Percentiles rank a stretch among this genome's conserved stretches.
phyloP scores from a whole-genome alignment of 768 basidiomycete species.

The Russula ochroleuca region DNA sequence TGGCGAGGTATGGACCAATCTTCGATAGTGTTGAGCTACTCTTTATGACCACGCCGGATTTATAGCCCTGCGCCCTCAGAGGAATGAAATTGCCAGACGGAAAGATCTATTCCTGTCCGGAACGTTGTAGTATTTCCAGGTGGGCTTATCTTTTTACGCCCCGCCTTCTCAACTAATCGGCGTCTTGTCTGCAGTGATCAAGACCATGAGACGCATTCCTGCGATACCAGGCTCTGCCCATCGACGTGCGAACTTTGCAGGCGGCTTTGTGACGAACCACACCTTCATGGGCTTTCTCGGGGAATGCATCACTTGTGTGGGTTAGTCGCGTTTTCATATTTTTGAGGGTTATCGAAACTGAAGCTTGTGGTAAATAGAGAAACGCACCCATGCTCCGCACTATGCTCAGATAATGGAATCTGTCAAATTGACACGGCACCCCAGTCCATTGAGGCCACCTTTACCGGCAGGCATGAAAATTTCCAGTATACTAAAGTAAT shows the following conservation, averaged over 20 bases:
- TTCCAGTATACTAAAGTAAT: slow-evolving; percentile 62
- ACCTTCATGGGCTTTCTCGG: slow-evolving; percentile 48
- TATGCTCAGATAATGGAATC: slow-evolving; percentile 46
- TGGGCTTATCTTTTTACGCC: not conserved
- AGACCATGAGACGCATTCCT: slow-evolving; percentile 45
- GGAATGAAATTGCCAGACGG: slow-evolving; percentile 8
- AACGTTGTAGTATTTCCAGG: slow-evolving; percentile 20
- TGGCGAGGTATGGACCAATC: slow-evolving; percentile 41
- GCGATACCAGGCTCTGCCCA: slow-evolving; percentile 52
- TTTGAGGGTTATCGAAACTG: not conserved
- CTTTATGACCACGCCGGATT: not conserved
- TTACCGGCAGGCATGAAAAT: slow-evolving; percentile 54
- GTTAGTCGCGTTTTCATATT: slow-evolving; percentile 35
- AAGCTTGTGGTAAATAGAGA: slow-evolving; percentile 37
- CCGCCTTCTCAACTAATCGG: not conserved
- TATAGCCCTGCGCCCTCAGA: slow-evolving; percentile 25
- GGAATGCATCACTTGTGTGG: slow-evolving; percentile 52
- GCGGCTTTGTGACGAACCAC: slow-evolving; percentile 45
- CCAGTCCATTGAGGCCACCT: slow-evolving; percentile 57
- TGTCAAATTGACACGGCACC: slow-evolving; percentile 58
- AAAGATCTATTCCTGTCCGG: slow-evolving; percentile 20
- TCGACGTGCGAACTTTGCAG: slow-evolving; percentile 52
- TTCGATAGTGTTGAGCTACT: not conserved
- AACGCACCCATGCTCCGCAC: slow-evolving; percentile 43
- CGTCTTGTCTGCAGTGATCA: slow-evolving; percentile 37